Percentiles rank a stretch among this genome's conserved stretches.
Conservation (phyloP, 2,329 filamentous ascomycete species). For the Botrytis galanthina region DNA sequence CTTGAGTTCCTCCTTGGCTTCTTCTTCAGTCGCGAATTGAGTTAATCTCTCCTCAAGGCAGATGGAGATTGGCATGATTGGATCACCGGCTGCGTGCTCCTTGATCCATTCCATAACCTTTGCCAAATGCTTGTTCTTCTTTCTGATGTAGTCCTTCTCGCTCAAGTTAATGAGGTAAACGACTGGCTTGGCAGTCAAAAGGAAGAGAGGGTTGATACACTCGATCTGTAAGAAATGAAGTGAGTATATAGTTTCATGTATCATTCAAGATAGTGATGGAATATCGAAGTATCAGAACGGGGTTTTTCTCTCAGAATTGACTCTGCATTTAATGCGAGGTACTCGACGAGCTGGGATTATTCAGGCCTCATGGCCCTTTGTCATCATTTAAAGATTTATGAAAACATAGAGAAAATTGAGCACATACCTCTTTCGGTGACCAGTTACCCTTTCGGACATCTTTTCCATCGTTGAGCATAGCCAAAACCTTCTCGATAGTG, state of each 20-base stretch:
- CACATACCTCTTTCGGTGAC: constrained; percentile 89
- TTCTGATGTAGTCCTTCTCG: constrained; percentile 93
- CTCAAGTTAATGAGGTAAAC: constrained; percentile 97
- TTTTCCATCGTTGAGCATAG: constrained; percentile 81
- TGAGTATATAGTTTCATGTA: constrained; percentile 25
- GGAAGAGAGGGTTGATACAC: constrained; percentile 93
- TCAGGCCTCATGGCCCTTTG: constrained; percentile 93
- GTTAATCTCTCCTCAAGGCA: constrained; percentile 90
- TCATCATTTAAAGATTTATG: constrained; percentile 72
- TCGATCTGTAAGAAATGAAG: constrained; percentile 65
- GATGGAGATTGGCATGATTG: constrained; percentile 90
- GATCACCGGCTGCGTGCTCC: constrained; percentile 80
- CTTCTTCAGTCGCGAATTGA: constrained; percentile 72
- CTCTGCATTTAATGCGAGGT: constrained; percentile 75
- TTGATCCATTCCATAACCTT: constrained; percentile 97
- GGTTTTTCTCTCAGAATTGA: constrained; percentile 76
- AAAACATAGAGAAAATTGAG: constrained; percentile 32
- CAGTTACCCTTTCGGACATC: constrained; percentile 90
- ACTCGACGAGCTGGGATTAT: constrained; percentile 99
- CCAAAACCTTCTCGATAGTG: constrained; percentile 84
- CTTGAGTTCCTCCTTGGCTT: constrained; percentile 83
- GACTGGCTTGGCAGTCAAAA: constrained; percentile 93
- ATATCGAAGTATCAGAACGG: constrained; percentile 36
- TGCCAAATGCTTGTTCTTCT: constrained; percentile 98
- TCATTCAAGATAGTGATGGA: not conserved